phyloP scores from a whole-genome alignment of 75 land plant genomes.

The Pinus albicaulis region DNA sequence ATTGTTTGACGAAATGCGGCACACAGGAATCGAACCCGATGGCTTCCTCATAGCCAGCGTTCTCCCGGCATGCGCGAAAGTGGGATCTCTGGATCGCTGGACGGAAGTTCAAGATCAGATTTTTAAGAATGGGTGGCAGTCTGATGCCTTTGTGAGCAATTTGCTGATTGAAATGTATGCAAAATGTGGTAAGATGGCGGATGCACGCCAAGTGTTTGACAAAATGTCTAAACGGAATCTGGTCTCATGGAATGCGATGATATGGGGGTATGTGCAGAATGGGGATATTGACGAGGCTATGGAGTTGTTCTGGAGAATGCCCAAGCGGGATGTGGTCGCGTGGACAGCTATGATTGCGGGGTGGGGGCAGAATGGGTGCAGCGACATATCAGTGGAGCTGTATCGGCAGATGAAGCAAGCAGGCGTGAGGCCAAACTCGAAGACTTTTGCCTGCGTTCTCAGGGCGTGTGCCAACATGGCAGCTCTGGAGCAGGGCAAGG shows the following conservation, averaged over 20 bases:
- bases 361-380: conserved; percentile 1
- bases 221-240: conserved; percentile 19
- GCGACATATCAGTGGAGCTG: neutral
- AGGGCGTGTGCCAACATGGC: neutral
- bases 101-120: conserved; percentile 18
- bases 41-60: conserved; percentile 19
- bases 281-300: conserved; percentile 10
- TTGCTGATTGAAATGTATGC: conserved; percentile 30
- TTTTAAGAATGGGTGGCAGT: conserved; percentile 6
- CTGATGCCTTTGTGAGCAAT: conserved; percentile 10
- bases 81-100: conserved; percentile 17
- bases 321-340: conserved; percentile 17
- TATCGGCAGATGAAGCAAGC: conserved; percentile 1
- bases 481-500: neutral
- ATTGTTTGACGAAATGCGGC: conserved; percentile 19
- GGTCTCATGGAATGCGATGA: conserved; percentile 33
- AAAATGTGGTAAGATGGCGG: conserved; percentile 15
- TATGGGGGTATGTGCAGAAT: conserved; percentile 23
- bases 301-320: conserved; percentile 15
- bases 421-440: neutral
- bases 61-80: conserved; percentile 17
- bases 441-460: neutral
- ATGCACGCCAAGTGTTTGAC: conserved; percentile 31
- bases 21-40: conserved; percentile 17
- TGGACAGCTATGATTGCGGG: conserved; percentile 19